A percentile compares a stretch with the other conserved stretches of the same genome.
Conservation (phyloP, 768 basidiomycete species). For the Lactifluus hygrophoroides region DNA sequence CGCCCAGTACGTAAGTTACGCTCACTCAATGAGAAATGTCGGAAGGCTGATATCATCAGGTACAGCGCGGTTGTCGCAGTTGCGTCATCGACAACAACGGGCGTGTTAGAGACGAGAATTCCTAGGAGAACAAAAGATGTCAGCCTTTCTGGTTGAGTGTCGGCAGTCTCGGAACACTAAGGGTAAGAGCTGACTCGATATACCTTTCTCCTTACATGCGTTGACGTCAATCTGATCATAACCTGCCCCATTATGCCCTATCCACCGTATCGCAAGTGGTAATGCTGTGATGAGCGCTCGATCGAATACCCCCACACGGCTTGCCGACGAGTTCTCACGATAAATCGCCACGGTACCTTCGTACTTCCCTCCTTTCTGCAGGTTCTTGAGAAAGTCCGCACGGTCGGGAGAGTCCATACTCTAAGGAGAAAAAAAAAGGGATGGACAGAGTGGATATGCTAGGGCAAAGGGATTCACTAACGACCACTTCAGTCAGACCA, state of each 20-base stretch:
- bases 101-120: conserved; percentile 80
- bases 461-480: conserved; percentile 32
- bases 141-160: neutral
- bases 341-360: conserved; percentile 67
- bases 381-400: conserved; percentile 57
- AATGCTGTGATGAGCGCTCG: conserved; percentile 64
- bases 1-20: conserved; percentile 41
- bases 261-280: conserved; percentile 66
- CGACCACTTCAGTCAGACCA: conserved; percentile 65
- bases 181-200: conserved; percentile 1
- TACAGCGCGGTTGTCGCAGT: conserved; percentile 86
- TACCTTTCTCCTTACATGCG: conserved; percentile 65
- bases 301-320: conserved; percentile 69
- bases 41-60: conserved; percentile 68
- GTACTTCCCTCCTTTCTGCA: conserved; percentile 65
- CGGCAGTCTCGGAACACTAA: neutral
- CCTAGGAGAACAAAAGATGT: conserved; percentile 31
- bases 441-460: neutral
- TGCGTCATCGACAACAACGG: conserved; percentile 83
- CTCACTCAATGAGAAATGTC: conserved; percentile 65
- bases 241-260: conserved; percentile 88
- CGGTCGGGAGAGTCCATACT: conserved; percentile 51
- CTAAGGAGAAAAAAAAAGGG: conserved; percentile 25
- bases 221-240: conserved; percentile 82
- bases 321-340: conserved; percentile 60